Evolutionary conservation across 306 rosid genomes (phyloP), one percentile per base, ranked within the genome.

Genomic region (Corylus avellana): DNA sequence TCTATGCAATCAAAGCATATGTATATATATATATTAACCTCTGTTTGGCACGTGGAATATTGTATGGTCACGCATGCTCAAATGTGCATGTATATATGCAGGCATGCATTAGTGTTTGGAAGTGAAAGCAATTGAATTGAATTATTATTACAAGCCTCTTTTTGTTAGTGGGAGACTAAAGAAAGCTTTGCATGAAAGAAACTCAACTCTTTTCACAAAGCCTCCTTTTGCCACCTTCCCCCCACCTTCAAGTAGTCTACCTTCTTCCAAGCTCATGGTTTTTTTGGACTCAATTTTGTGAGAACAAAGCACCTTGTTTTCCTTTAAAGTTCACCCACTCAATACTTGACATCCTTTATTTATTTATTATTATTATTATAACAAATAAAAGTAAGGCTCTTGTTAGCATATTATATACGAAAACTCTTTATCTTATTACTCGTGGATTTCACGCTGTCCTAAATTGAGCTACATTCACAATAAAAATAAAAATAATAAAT

Each of bases 181-280:
- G 86, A 69, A 84, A 76, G 68, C 87, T 80, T 84, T 56, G 62
- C 84, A 57, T 49, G 32, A 73, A 84, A 80, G 74, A 72, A 81
- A 76, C 14, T 48, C 16, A 54, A 20, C 18, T 70, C 18, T 70
- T 75, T 75, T 61, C 68, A n/a, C 58, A 72, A 62, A 79, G 57
- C 78, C 58, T 70, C 27, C 83, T 78, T 74, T 35, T 7, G 1
- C 9, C 14, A 5, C 14, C 12, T 58, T 58, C 29, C 13, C 11
- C 64, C 77, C 50, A 44, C 77, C 48, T 57, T 80, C 76, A 25
- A 17, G 51, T 29, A 5, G 22, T 10, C 17, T 27, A 22, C 0
- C 25, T n/a, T 29, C 46, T 1, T 5, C 5, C 9, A 47, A 5
- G 69, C 68, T 63, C 76, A 78, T 67, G n/a, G 69, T 57, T 49